These are phyloP conservation scores for Rhodotorula sp. DNA, from an alignment of 1,284 basidiomycete species.

Conservation along the genomic window DNA sequence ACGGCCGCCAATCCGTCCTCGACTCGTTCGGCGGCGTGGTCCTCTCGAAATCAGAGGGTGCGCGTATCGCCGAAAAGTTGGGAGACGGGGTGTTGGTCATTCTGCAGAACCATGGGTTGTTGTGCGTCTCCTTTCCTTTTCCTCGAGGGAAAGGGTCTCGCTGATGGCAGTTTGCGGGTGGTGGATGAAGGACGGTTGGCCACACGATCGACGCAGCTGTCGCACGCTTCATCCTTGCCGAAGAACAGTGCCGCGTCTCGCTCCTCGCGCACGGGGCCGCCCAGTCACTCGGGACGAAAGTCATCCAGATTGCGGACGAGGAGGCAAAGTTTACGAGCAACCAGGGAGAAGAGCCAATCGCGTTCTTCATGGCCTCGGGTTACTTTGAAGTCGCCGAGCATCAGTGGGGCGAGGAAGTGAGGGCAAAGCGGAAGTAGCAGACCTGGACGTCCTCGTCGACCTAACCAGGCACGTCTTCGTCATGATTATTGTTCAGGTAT, in stretches of 20 bases:
- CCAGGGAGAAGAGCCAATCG: too few species aligned
- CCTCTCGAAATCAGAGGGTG: slow-evolving; percentile 59
- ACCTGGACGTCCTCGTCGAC: too few species aligned
- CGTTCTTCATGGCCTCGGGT: too few species aligned
- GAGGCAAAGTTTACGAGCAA: slow-evolving; percentile 28
- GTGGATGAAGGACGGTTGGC: slow-evolving; percentile 52
- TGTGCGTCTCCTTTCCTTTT: slow-evolving; percentile 12
- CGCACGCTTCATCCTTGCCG: slow-evolving; percentile 51
- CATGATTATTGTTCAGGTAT: too few species aligned
- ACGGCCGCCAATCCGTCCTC: slow-evolving; percentile 42
- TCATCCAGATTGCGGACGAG: slow-evolving; percentile 26
- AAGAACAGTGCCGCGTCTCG: slow-evolving; percentile 57
- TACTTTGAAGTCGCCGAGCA: too few species aligned
- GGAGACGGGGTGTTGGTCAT: slow-evolving; percentile 50
- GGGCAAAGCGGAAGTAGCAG: too few species aligned
- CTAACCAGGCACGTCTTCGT: too few species aligned
- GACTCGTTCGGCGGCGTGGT: slow-evolving; percentile 59
- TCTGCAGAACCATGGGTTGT: slow-evolving; percentile 59
- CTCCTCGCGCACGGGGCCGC: slow-evolving; percentile 56
- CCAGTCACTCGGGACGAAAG: background rate
- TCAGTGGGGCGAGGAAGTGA: too few species aligned
- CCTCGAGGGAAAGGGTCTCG: too few species aligned
- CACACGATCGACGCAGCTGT: slow-evolving; percentile 53
- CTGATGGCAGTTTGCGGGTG: background rate
- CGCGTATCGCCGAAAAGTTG: slow-evolving; percentile 57